Conservation (phyloP, 495 filamentous ascomycete genomes). For the Pseudevernia furfuracea region DNA sequence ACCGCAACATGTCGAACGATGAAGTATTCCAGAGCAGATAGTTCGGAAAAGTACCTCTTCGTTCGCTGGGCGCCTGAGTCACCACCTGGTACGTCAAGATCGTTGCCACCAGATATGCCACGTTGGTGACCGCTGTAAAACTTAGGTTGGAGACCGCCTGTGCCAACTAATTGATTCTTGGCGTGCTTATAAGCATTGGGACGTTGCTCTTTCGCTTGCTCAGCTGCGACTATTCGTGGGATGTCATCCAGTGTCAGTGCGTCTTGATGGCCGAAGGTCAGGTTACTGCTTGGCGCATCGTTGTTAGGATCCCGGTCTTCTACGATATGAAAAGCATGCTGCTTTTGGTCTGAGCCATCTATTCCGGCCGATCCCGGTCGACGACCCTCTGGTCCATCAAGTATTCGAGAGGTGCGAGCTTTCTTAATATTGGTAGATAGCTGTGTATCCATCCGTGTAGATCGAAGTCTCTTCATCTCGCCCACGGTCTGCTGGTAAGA, state of each 20-base stretch:
- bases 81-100: constrained; percentile 36
- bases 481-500: constrained; percentile 94
- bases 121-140: constrained; percentile 72
- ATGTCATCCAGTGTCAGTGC: constrained; percentile 93
- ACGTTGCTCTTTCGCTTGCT: constrained; percentile 87
- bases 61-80: constrained; percentile 46
- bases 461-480: constrained; percentile 83
- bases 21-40: constrained; percentile 93
- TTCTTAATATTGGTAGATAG: constrained; percentile 86
- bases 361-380: constrained; percentile 74
- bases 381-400: constrained; percentile 80
- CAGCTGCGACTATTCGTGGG: constrained; percentile 89
- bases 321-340: constrained; percentile 66
- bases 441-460: constrained; percentile 87
- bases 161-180: constrained; percentile 60
- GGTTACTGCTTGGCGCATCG: constrained; percentile 61
- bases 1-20: constrained; percentile 94
- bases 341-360: constrained; percentile 50
- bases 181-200: constrained; percentile 74
- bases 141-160: constrained; percentile 55
- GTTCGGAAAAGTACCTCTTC: constrained; percentile 90
- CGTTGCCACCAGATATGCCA: constrained; percentile 61
- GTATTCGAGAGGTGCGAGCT: constrained; percentile 81
- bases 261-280: constrained; percentile 84
- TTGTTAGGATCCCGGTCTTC: constrained; percentile 68